Percentiles rank a stretch among this genome's conserved stretches.
These are phyloP conservation scores for Phytophthora citricola DNA, from an alignment of 352 stramenopile species.

Conservation along the genomic window DNA sequence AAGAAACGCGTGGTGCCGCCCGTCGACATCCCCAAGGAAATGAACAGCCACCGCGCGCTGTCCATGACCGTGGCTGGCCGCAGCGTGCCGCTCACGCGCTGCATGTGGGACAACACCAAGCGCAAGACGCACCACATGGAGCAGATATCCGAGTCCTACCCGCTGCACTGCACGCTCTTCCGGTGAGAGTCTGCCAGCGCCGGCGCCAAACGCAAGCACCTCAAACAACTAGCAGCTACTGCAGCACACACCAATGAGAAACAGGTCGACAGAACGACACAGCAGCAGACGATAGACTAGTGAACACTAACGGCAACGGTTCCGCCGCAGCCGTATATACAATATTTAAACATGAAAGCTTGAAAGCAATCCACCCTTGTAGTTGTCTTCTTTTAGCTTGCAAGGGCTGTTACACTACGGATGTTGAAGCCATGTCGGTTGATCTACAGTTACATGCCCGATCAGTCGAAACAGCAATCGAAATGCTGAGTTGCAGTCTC, in stretches of 20 bases:
- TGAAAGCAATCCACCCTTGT: background rate
- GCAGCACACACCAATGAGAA: background rate
- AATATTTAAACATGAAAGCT: constrained; percentile 34
- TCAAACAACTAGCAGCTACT: constrained; percentile 2
- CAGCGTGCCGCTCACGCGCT: constrained; percentile 48
- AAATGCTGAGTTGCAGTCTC: constrained; percentile 1
- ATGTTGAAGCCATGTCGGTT: background rate
- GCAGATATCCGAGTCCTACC: constrained; percentile 57
- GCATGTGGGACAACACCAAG: constrained; percentile 59
- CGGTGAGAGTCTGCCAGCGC: constrained; percentile 25
- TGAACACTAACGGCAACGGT: constrained; percentile 13
- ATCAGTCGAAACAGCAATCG: constrained; percentile 4
- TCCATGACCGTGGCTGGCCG: constrained; percentile 49
- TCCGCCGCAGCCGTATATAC: constrained; percentile 23
- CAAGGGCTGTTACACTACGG: background rate
- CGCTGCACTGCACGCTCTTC: constrained; percentile 44
- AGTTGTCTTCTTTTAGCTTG: background rate
- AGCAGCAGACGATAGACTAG: constrained; percentile 27
- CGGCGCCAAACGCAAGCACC: constrained; percentile 3
- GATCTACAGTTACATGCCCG: too few species aligned
- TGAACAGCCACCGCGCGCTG: constrained; percentile 50
- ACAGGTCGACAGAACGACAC: constrained; percentile 7
- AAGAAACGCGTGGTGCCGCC: constrained; percentile 56
- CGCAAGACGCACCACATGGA: constrained; percentile 50
- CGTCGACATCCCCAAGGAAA: constrained; percentile 48